Percentiles rank a stretch among this genome's conserved stretches.
phyloP scores from a whole-genome alignment of 2,329 filamentous ascomycete genomes.

The Fusarium nelsonii region DNA sequence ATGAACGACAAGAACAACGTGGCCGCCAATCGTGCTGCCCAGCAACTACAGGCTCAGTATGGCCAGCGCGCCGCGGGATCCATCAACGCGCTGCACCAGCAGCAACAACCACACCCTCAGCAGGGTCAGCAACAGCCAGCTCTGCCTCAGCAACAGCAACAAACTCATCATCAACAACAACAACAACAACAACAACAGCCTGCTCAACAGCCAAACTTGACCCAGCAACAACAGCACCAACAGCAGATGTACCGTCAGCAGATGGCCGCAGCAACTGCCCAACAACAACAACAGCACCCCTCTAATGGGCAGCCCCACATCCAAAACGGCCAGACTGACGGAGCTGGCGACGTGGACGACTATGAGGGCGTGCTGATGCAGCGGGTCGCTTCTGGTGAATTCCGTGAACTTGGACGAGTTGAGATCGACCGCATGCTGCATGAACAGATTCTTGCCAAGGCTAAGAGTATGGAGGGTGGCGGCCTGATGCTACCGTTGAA shows the following conservation, averaged over 20 bases:
- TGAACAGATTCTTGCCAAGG: conserved; percentile 73
- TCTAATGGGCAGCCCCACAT: conserved; percentile 49
- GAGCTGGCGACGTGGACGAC: conserved; percentile 71
- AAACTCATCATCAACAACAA: conserved; percentile 41
- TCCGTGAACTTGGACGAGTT: conserved; percentile 67
- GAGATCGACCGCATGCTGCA: conserved; percentile 79
- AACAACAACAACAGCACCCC: conserved; percentile 54
- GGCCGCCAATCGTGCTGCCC: conserved; percentile 67
- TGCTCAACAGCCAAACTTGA: conserved; percentile 41
- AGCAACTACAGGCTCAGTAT: conserved; percentile 70
- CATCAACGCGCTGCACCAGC: conserved; percentile 71
- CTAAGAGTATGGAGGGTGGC: conserved; percentile 78
- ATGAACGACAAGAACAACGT: conserved; percentile 54
- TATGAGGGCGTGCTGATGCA: conserved; percentile 71
- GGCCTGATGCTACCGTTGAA: conserved; percentile 80
- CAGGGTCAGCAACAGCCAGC: conserved; percentile 40
- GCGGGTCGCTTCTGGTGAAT: conserved; percentile 65
- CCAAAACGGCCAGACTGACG: conserved; percentile 76
- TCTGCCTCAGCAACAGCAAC: conserved; percentile 46
- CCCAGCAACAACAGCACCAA: conserved; percentile 51
- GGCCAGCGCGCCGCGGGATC: conserved; percentile 74
- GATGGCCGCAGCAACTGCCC: conserved; percentile 41
- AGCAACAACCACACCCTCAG: conserved; percentile 47
- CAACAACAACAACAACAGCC: conserved; percentile 48
- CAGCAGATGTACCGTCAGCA: conserved; percentile 53